phyloP scores from a whole-genome alignment of 106 monocot genomes.

The Allium fistulosum region DNA sequence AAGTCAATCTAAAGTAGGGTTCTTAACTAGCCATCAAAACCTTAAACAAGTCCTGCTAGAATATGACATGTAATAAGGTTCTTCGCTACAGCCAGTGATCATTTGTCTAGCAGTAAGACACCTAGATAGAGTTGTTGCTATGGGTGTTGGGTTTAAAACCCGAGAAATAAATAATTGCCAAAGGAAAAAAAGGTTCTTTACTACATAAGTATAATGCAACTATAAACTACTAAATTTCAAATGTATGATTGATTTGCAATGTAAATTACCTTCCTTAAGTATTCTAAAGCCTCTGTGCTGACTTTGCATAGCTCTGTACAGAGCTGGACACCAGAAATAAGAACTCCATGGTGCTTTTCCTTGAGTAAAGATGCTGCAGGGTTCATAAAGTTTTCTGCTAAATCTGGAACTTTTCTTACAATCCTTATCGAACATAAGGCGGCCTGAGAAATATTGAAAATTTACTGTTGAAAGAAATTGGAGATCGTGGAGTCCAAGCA shows the following conservation, averaged over 20 bases:
- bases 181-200: too few relatives aligned
- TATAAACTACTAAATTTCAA: neutral
- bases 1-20: too few relatives aligned
- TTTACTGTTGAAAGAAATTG: too few relatives aligned
- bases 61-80: too few relatives aligned
- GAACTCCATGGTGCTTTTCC: conserved; percentile 98
- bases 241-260: neutral
- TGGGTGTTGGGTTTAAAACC: neutral
- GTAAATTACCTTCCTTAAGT: conserved; percentile 76
- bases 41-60: too few relatives aligned
- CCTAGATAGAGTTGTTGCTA: too few relatives aligned
- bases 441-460: conserved; percentile 52
- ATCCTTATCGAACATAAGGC: conserved; percentile 97
- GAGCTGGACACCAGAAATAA: conserved; percentile 86
- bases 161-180: neutral
- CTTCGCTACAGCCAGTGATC: too few relatives aligned
- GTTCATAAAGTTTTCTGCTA: conserved; percentile 88
- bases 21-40: too few relatives aligned
- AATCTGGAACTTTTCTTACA: conserved; percentile 91
- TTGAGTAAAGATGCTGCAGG: conserved; percentile 72
- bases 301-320: conserved; percentile 91
- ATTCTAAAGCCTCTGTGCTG: conserved; percentile 58
- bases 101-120: too few relatives aligned
- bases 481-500: too few relatives aligned
- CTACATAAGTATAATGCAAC: neutral